Base-by-base conservation (phyloP, 495 filamentous ascomycete genomes). In the Margaritispora aquatica region DNA sequence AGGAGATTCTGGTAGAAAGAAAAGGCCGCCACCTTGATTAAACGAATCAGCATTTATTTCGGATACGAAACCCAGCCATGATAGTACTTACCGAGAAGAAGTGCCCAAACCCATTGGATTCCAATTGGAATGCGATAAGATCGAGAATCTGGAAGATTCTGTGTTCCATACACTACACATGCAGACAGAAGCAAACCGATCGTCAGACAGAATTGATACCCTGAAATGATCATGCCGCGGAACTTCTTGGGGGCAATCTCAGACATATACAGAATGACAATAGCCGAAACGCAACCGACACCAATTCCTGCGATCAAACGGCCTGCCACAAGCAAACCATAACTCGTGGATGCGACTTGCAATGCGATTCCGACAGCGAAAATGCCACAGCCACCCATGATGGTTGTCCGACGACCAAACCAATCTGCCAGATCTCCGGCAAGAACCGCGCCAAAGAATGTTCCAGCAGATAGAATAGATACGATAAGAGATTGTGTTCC, bases 381-480 rank as follows among this genome's bases (percentile, higher is more conserved):
- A 47, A 95, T 80, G 26, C 76, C 61, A 27, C 74, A 79, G 7
- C 87, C 79, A 21, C 75, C 59, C 59, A 93, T 85, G 60, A 96
- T 79, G 27, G 77, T 88, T 36, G 80, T 65, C 21, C 87, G 81
- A 65, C 90, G 86, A 63, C 90, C 90, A 15, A 94, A 75, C 36
- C 74, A 71, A 66, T 96, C 90, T 34, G 83, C 88, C 19, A 88
- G 65, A 7, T 85, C 75, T 1, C 86, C 86, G 9, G 89, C 87
- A n/a, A 69, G 65, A 10, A 96, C 75, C 31, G 91, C 85, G 26
- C 81, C 92, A 65, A 94, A 88, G 77, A 95, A 94, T 10, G 92
- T 96, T 54, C 91, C 91, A 8, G 87, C 89, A 0, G 91, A 96
- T 31, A 96, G 79, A 34, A 96, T 87, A 3, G 90, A 92, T 34